phyloP scores from a whole-genome alignment of 2,329 filamentous ascomycete species.

The Aaosphaeria arxii region DNA sequence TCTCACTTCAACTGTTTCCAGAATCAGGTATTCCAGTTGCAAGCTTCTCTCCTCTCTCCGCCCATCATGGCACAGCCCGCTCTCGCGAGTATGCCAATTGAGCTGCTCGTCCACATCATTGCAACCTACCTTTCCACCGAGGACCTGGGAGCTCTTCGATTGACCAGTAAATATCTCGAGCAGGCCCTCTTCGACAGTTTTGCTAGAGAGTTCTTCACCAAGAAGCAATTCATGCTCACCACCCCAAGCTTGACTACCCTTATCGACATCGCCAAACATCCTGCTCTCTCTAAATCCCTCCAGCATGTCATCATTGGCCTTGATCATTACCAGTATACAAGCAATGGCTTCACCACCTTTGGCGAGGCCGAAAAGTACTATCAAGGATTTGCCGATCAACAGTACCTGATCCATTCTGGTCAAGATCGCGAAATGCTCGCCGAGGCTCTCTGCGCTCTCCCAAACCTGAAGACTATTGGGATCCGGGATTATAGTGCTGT shows the following conservation, averaged over 20 bases:
- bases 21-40: background rate
- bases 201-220: constrained; percentile 61
- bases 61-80: constrained; percentile 15
- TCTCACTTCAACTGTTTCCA: too few species aligned
- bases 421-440: constrained; percentile 52
- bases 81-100: constrained; percentile 48
- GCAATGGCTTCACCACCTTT: background rate
- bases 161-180: constrained; percentile 56
- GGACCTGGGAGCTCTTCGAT: constrained; percentile 56
- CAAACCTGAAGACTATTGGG: constrained; percentile 55
- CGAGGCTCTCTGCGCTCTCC: constrained; percentile 55
- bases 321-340: background rate
- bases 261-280: constrained; percentile 40
- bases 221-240: constrained; percentile 64
- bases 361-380: background rate
- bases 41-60: background rate
- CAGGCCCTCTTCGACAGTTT: constrained; percentile 55
- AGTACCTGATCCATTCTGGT: constrained; percentile 22
- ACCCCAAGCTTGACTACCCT: constrained; percentile 56
- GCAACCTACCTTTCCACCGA: constrained; percentile 52
- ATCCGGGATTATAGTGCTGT: constrained; percentile 58
- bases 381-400: background rate
- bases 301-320: background rate
- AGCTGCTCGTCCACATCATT: constrained; percentile 56
- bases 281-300: constrained; percentile 8